Evolutionary conservation across 1,284 basidiomycete species (phyloP), one percentile per base, ranked within the genome.

Genomic region (Violaceomyces palustris): DNA sequence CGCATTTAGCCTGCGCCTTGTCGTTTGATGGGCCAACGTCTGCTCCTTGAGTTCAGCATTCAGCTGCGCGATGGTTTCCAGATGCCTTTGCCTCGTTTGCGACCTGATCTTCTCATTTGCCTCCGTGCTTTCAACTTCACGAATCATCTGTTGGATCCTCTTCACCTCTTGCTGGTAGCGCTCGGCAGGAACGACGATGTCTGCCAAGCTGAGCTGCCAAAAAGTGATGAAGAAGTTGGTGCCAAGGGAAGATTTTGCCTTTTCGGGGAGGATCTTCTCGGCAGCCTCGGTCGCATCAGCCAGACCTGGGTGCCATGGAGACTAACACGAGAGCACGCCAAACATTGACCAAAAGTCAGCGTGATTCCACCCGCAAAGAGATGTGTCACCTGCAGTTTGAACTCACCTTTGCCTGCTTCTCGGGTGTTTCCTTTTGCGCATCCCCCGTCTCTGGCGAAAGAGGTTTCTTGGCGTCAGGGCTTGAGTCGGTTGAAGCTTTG

Each of bases 11-110:
- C 91, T 82, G 63, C 84, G 85, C 61, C 84, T 78, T 1, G 87
- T 88, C 60, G 83, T 85, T 26, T 79, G 79, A 34, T 86, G 80
- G 18, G 81, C 82, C 12, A 79, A 79, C 10, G 82, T 82, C 73
- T 88, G 87, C 52, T 86, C 82, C 67, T 85, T 87, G 66, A 83
- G 79, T 72, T 88, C 87, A 50, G 77, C 59, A 17, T 59, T 55
- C 36, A 74, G 70, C 42, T 68, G 60, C 14, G 33, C 38, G n/a
- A 63, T 49, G 26, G 55, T 68, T 23, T 72, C 64, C n/a, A n/a
- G n/a, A n/a, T n/a, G n/a, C n/a, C n/a, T n/a, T n/a, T n/a, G n/a
- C n/a, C n/a, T n/a, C n/a, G n/a, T n/a, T 22, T 65, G 61, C 14
- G 73, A 42, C 3, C 64, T 64, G 28, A 50, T 62, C 12, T 61